Evolutionary conservation across 169 alveolate species (phyloP), one percentile per base, ranked within the genome.

Genomic region (Babesia bovis): DNA sequence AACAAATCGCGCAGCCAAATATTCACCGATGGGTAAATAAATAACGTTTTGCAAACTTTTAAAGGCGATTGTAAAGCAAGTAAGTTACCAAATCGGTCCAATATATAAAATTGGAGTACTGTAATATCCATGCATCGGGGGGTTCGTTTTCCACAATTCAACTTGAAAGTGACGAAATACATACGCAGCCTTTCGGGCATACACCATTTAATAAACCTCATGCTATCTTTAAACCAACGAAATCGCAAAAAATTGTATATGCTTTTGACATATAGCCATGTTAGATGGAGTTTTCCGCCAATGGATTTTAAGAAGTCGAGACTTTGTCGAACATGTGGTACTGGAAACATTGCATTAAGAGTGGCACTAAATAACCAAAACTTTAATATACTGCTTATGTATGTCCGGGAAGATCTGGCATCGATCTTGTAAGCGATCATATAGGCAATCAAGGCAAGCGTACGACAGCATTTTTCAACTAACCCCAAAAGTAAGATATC

Each of bases 1-100:
- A 23, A 23, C 4, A 63, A 4, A 47, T 63, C 73, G 7, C n/a
- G 33, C 28, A 47, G 47, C 0, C 12, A 7, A 13, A 44, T 9
- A 3, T 44, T 35, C 12, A 63, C 42, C 2, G 73, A 63, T 10
- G 73, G 73, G 53, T 63, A 60, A 15, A 63, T 25, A 4, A 30
- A 44, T 15, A 23, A 2, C 21, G 30, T 47, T 36, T 32, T 63
- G 15, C 5, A 2, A 21, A 44, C 3, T 17, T 38, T 42, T 38
- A 7, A 26, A 4, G 26, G 32, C 17, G 4, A 0, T 41, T 41
- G 21, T 1, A 40, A 40, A 6, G 56, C 1, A 28, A 38, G 28
- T 3, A 15, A 7, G 41, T 3, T 23, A 9, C 36, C 25, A 41
- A 59, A 59, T 9, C 4, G 1, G 25, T 59, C 69, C 35, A 21